Evolutionary conservation across 352 stramenopile species (phyloP).

Genomic region (Globisporangium takayamanum): DNA sequence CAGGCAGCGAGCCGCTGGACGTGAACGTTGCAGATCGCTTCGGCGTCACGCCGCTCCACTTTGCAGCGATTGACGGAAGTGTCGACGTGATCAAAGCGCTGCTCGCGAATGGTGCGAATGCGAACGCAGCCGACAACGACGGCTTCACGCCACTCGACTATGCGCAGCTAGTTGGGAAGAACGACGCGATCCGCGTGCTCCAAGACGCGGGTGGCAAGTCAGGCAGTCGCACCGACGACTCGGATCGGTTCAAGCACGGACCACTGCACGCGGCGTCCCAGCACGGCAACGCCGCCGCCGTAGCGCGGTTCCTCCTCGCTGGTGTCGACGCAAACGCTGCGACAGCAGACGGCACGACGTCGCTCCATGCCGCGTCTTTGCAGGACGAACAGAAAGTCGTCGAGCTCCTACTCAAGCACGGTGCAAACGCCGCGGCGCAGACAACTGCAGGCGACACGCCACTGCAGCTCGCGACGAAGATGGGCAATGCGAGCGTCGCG

Average conservation of each 20-base stretch:
- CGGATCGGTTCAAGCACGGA: neutral
- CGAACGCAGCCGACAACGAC: slow-evolving; percentile 8
- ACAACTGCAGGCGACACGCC: neutral
- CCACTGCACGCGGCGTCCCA: neutral
- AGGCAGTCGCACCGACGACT: neutral
- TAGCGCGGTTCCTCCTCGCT: neutral
- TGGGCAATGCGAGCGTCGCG: neutral
- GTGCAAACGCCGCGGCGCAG: neutral
- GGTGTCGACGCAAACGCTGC: slow-evolving; percentile 1
- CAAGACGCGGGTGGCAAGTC: neutral
- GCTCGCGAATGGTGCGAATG: neutral
- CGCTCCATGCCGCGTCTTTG: neutral
- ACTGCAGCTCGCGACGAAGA: neutral
- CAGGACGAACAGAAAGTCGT: neutral
- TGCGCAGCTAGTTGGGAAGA: neutral
- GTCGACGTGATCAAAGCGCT: neutral
- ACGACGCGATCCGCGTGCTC: neutral
- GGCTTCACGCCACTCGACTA: slow-evolving; percentile 3
- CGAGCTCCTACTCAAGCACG: neutral
- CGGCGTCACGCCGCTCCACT: slow-evolving; percentile 21
- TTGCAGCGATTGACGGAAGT: slow-evolving; percentile 2
- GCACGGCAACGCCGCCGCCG: neutral
- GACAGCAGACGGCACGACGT: neutral
- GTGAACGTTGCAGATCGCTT: slow-evolving; percentile 4
- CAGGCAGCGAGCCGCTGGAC: neutral